Conservation (phyloP, 2,329 filamentous ascomycete species). For the Incumbomyces delicatus region DNA sequence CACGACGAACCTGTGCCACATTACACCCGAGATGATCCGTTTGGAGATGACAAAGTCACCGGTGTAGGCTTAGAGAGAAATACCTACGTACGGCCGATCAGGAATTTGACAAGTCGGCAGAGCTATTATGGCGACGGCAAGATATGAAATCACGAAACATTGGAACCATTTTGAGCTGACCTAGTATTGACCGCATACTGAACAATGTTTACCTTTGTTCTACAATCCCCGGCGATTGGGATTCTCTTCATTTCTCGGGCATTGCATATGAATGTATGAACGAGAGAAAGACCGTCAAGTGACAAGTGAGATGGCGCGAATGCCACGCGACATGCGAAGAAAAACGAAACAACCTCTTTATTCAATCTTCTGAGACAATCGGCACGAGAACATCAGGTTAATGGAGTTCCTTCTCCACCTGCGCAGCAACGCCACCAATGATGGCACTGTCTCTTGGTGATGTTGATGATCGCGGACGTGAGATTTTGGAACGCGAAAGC, state of each 20-base stretch:
- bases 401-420: slow-evolving; percentile 4
- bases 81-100: neutral
- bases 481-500: slow-evolving; percentile 6
- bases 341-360: too few species aligned
- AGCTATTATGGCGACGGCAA: slow-evolving; percentile 2
- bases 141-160: neutral
- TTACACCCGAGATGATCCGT: slow-evolving; percentile 21
- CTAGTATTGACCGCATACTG: too few species aligned
- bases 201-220: too few species aligned
- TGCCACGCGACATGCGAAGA: neutral
- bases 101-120: neutral
- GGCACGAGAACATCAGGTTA: slow-evolving; percentile 4
- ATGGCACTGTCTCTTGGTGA: slow-evolving; percentile 4
- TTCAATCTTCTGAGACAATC: neutral
- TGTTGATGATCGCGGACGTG: neutral
- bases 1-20: slow-evolving; percentile 21
- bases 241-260: neutral
- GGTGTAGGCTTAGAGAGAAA: neutral
- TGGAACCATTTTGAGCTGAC: too few species aligned
- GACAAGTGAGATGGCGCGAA: slow-evolving; percentile 6
- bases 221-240: too few species aligned
- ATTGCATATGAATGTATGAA: neutral
- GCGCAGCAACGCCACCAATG: neutral
- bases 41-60: slow-evolving; percentile 12
- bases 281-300: neutral